Percentiles rank a stretch among this genome's conserved stretches.
Evolutionary conservation across 1,139 yeast species (phyloP).

Genomic region (Pichiaceae sp.): DNA sequence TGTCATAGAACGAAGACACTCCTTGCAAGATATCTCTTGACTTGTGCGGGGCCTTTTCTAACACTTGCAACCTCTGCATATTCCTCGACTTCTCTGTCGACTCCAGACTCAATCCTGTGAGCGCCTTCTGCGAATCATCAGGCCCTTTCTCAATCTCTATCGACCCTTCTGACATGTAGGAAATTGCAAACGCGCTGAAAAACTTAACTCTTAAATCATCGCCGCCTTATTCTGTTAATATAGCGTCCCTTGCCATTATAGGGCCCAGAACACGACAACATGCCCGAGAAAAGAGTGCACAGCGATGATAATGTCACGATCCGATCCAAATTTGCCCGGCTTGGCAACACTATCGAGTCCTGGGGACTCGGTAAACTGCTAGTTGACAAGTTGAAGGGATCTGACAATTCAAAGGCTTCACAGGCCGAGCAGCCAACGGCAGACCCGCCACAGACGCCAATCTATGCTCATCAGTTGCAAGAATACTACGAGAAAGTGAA

Average conservation of each 20-base stretch:
- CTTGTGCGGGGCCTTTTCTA: not conserved
- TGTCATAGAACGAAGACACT: not conserved
- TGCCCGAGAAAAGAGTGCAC: no score
- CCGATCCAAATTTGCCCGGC: not conserved
- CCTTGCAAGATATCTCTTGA: not conserved
- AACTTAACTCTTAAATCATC: no score
- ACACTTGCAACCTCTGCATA: not conserved
- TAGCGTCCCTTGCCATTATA: no score
- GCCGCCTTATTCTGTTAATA: no score
- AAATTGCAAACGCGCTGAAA: no score
- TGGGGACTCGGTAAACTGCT: not conserved
- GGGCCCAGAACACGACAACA: no score
- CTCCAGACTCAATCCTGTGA: no score
- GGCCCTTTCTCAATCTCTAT: no score
- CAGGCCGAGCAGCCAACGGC: not conserved
- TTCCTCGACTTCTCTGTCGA: no score
- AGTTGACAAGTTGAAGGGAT: not conserved
- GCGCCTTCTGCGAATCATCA: no score
- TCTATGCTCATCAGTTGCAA: constrained; percentile 19
- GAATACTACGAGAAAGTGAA: constrained; percentile 19
- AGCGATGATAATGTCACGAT: no score
- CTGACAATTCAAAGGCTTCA: not conserved
- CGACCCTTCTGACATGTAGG: no score
- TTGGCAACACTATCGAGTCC: not conserved
- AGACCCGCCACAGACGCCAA: constrained; percentile 8